Conservation (phyloP, 495 filamentous ascomycete genomes). For the Neurospora sp. region DNA sequence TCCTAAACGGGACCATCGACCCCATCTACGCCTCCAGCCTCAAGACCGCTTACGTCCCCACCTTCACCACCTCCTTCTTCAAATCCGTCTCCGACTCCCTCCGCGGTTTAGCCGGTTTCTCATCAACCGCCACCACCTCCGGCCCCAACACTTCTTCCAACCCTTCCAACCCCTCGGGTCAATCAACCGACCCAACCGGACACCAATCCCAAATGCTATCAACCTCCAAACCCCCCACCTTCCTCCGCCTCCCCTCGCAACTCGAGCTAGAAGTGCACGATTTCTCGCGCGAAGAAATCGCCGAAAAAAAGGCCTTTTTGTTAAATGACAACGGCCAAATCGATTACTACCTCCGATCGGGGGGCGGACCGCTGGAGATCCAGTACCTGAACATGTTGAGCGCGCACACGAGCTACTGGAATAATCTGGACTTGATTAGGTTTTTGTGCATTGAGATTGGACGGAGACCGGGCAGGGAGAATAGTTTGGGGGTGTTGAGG, state of each 20-base stretch:
- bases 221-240: slow-evolving; percentile 25
- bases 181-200: background rate
- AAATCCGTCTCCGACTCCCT: slow-evolving; percentile 56
- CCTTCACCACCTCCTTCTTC: slow-evolving; percentile 54
- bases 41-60: slow-evolving; percentile 69
- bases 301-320: slow-evolving; percentile 75
- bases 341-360: slow-evolving; percentile 74
- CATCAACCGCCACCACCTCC: slow-evolving; percentile 2
- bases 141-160: background rate
- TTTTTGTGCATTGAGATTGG: slow-evolving; percentile 84
- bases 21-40: slow-evolving; percentile 64
- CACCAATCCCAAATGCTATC: background rate
- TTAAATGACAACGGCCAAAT: slow-evolving; percentile 95
- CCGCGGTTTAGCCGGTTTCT: slow-evolving; percentile 31
- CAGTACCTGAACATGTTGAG: slow-evolving; percentile 96
- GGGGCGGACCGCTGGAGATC: slow-evolving; percentile 75
- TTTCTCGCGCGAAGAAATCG: slow-evolving; percentile 84
- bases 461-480: slow-evolving; percentile 55
- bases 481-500: slow-evolving; percentile 57
- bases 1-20: slow-evolving; percentile 84
- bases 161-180: background rate
- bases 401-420: slow-evolving; percentile 95
- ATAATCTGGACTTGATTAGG: slow-evolving; percentile 69
- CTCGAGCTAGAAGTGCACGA: slow-evolving; percentile 94
- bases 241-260: slow-evolving; percentile 66